Evolutionary conservation across 371 early-diverging fungal species (phyloP).

Genomic region (Rhizopus delemar): DNA sequence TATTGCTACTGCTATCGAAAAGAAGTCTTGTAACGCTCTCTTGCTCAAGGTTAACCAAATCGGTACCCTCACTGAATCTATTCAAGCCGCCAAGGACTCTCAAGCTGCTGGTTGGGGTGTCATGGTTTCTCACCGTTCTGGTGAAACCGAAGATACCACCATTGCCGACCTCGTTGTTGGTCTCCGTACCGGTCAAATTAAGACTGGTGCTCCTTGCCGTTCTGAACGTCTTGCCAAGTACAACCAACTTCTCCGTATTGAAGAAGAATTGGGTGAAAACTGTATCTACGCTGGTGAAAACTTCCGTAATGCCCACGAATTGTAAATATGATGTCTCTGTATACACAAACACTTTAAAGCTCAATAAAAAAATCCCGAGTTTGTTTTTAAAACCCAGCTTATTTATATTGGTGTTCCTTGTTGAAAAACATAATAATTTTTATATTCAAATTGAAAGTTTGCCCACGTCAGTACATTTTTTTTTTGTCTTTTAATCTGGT

Average conservation of each 20-base stretch:
- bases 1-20: conserved; percentile 88
- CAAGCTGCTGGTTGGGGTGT: conserved; percentile 93
- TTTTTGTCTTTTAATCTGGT: no score
- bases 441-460: no score
- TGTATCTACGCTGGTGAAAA: conserved; percentile 92
- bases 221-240: conserved; percentile 98
- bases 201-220: conserved; percentile 99
- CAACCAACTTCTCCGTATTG: conserved; percentile 96
- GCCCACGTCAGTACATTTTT: no score
- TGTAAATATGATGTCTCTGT: conserved; percentile 40
- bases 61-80: conserved; percentile 96
- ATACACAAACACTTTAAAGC: neutral
- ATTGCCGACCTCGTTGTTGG: conserved; percentile 99
- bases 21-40: conserved; percentile 95
- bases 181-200: conserved; percentile 97
- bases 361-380: neutral
- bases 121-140: conserved; percentile 99
- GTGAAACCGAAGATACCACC: conserved; percentile 99
- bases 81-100: conserved; percentile 76
- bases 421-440: no score
- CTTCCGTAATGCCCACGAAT: conserved; percentile 82
- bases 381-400: no score
- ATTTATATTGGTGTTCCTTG: no score
- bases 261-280: conserved; percentile 83
- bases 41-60: conserved; percentile 99